Conservation (phyloP, 306 rosid genomes). For the Begonia fuchsioides region DNA sequence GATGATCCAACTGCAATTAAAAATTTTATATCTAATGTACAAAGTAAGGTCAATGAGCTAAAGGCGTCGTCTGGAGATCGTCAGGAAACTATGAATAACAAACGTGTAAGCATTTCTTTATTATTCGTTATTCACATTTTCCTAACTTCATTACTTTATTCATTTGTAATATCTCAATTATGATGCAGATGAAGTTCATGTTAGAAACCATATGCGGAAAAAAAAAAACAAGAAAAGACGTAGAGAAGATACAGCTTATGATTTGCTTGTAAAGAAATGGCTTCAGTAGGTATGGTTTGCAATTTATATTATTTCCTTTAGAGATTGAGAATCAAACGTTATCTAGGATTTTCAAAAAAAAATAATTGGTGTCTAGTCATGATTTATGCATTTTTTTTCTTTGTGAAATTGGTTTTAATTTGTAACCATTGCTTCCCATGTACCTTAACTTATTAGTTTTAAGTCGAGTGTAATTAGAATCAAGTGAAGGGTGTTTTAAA, state of each 20-base stretch:
- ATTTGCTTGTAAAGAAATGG: slow-evolving; percentile 77
- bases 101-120: slow-evolving; percentile 46
- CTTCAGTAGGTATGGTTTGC: slow-evolving; percentile 52
- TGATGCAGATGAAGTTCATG: slow-evolving; percentile 93
- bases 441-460: too few species aligned
- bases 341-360: too few species aligned
- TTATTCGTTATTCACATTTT: neutral
- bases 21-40: slow-evolving; percentile 53
- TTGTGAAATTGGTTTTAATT: too few species aligned
- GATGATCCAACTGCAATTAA: slow-evolving; percentile 89
- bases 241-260: slow-evolving; percentile 65
- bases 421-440: too few species aligned
- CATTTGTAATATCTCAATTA: slow-evolving; percentile 8
- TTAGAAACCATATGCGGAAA: slow-evolving; percentile 84
- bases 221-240: slow-evolving; percentile 78
- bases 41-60: slow-evolving; percentile 53
- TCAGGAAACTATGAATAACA: slow-evolving; percentile 31
- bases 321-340: too few species aligned
- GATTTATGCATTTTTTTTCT: too few species aligned
- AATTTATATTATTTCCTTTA: too few species aligned
- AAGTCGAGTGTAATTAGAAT: too few species aligned
- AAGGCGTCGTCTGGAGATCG: slow-evolving; percentile 39
- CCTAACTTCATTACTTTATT: neutral
- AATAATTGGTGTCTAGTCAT: too few species aligned
- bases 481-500: too few species aligned